These are phyloP conservation scores for Dryadomyces quercus-mongolicae DNA, from an alignment of 2,329 filamentous ascomycete species.

Conservation along the genomic window DNA sequence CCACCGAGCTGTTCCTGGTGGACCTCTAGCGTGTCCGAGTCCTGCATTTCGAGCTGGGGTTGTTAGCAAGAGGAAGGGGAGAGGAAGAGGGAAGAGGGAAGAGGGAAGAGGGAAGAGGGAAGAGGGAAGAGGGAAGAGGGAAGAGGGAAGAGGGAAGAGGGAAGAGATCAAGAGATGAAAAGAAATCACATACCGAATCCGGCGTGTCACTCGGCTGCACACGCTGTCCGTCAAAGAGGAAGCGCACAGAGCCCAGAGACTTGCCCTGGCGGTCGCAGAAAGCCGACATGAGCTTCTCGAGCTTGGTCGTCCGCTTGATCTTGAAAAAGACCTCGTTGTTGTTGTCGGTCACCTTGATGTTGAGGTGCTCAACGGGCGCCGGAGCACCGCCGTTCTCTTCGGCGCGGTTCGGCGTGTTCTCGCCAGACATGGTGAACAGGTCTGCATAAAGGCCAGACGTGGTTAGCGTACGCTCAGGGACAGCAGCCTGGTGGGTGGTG, in stretches of 20 bases:
- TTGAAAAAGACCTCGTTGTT: conserved; percentile 99
- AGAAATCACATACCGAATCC: conserved; percentile 57
- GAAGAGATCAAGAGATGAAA: no score
- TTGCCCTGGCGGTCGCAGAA: conserved; percentile 97
- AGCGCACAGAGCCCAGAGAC: conserved; percentile 69
- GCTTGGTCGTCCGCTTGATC: conserved; percentile 91
- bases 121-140: no score
- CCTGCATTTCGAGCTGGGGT: conserved; percentile 81
- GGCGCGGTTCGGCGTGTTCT: conserved; percentile 20
- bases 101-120: no score
- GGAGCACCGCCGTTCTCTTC: conserved; percentile 20
- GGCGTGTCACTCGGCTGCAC: conserved; percentile 85
- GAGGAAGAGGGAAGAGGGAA: no score
- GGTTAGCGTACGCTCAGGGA: no score
- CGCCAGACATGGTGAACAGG: conserved; percentile 29
- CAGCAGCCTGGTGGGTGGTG: no score
- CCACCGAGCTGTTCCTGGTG: conserved; percentile 98
- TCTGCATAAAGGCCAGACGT: not conserved
- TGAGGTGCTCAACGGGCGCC: conserved; percentile 60
- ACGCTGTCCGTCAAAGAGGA: conserved; percentile 90
- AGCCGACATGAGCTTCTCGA: conserved; percentile 96
- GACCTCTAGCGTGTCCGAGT: conserved; percentile 92
- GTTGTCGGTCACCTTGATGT: conserved; percentile 98
- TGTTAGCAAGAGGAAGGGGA: not conserved
- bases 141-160: no score